Conservation (phyloP, 2,329 filamentous ascomycete genomes). For the Nannizzia gypsea region DNA sequence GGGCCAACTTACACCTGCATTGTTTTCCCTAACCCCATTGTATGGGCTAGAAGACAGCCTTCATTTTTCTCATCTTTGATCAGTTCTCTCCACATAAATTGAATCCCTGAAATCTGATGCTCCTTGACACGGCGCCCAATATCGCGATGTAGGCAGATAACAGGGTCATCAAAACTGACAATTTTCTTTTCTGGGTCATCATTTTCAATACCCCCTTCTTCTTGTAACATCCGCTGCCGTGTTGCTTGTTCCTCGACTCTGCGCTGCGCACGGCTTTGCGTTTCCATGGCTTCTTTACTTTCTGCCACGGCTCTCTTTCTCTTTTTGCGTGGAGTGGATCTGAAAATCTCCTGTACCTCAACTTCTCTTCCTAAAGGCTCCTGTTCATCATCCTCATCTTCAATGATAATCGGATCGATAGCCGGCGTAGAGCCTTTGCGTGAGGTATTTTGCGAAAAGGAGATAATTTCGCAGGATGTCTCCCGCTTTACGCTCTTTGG, state of each 20-base stretch:
- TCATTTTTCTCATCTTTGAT: conserved; percentile 51
- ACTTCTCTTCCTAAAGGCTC: background rate
- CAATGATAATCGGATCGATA: background rate
- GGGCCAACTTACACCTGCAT: conserved; percentile 57
- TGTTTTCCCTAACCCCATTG: conserved; percentile 87
- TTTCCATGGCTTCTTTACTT: conserved; percentile 38
- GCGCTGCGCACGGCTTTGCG: conserved; percentile 45
- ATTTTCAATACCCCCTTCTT: conserved; percentile 24
- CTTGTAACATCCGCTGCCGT: conserved; percentile 32
- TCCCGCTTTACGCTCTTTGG: background rate
- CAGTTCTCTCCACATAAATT: conserved; percentile 81
- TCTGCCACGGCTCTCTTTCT: conserved; percentile 40
- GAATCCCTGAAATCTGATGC: conserved; percentile 70
- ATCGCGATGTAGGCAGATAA: conserved; percentile 45
- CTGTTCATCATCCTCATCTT: background rate
- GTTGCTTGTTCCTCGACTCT: conserved; percentile 44
- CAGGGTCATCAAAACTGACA: conserved; percentile 35
- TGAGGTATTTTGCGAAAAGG: background rate
- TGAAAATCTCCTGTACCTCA: background rate
- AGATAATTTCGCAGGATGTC: background rate
- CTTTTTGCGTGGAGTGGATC: conserved; percentile 33
- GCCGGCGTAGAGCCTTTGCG: background rate
- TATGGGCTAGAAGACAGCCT: conserved; percentile 74
- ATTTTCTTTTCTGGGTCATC: conserved; percentile 35
- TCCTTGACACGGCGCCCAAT: conserved; percentile 59